phyloP scores from a whole-genome alignment of 2,329 filamentous ascomycete species.

The Nigrograna mackinnonii region DNA sequence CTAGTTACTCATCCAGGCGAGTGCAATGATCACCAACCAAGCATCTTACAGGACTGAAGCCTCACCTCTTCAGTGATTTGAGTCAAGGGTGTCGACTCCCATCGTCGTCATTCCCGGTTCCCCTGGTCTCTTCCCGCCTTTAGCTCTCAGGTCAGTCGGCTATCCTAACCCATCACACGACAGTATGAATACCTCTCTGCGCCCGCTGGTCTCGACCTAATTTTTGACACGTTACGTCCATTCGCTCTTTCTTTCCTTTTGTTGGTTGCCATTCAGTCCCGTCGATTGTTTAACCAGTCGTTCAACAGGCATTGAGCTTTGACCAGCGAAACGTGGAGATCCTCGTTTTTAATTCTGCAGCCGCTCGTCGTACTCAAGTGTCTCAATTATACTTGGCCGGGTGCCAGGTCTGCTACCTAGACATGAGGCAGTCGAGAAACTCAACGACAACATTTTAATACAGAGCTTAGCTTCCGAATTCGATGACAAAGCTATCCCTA shows the following conservation, averaged over 20 bases:
- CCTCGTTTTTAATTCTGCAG: conserved; percentile 14
- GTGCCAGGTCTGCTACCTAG: conserved; percentile 18
- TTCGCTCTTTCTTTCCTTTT: conserved; percentile 13
- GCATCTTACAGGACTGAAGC: conserved; percentile 14
- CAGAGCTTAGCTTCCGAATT: conserved; percentile 3
- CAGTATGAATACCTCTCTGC: conserved; percentile 22
- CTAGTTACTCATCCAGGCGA: conserved; percentile 16
- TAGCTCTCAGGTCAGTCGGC: conserved; percentile 15
- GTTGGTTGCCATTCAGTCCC: conserved; percentile 6
- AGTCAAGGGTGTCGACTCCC: conserved; percentile 23
- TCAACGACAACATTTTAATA: conserved; percentile 6
- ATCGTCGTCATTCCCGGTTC: conserved; percentile 21
- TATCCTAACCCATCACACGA: conserved; percentile 12
- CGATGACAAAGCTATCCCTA: too few species aligned
- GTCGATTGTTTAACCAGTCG: conserved; percentile 14
- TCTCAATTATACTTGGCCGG: conserved; percentile 22
- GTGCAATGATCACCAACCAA: conserved; percentile 17
- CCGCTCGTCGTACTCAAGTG: conserved; percentile 14
- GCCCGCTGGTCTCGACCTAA: conserved; percentile 14
- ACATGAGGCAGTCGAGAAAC: conserved; percentile 19
- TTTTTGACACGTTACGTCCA: conserved; percentile 10
- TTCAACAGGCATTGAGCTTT: conserved; percentile 15
- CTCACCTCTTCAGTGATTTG: conserved; percentile 18
- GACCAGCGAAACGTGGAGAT: conserved; percentile 13
- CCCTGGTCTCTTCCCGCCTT: conserved; percentile 14